These are phyloP conservation scores for Aspergillus terreus DNA, from an alignment of 2,329 filamentous ascomycete genomes.

Conservation along the genomic window DNA sequence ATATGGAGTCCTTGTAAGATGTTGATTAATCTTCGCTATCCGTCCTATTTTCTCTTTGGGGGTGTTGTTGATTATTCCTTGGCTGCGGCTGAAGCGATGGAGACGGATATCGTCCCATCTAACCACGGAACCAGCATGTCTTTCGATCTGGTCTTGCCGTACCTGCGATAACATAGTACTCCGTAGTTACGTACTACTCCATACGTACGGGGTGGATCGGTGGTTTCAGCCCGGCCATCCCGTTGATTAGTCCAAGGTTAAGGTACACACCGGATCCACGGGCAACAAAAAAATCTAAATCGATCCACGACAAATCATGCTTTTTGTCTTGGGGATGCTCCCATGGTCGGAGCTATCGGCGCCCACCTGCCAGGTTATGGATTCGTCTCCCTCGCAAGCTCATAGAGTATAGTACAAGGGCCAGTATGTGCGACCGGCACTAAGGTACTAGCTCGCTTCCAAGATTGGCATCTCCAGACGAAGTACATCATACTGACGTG, in stretches of 20 bases:
- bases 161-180: conserved; percentile 6
- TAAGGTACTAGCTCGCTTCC: too few species aligned
- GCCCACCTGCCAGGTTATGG: too few species aligned
- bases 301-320: conserved; percentile 6
- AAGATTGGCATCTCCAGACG: not conserved
- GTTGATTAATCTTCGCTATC: conserved; percentile 5
- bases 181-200: not conserved
- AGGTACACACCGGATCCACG: conserved; percentile 6
- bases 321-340: not conserved
- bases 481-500: conserved; percentile 4
- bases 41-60: not conserved
- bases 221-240: conserved; percentile 14
- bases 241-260: conserved; percentile 14
- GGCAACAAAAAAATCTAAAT: conserved; percentile 5
- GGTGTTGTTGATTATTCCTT: not conserved
- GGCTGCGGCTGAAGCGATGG: not conserved
- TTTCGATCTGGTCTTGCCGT: not conserved
- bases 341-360: not conserved
- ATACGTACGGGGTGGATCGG: conserved; percentile 5
- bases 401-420: not conserved
- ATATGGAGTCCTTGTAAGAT: conserved; percentile 7
- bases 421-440: too few species aligned
- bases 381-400: not conserved
- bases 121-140: too few species aligned
- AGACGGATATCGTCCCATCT: not conserved